A percentile compares a stretch with the other conserved stretches of the same genome.
These are phyloP conservation scores for Cryptococcus maquisensis DNA, from an alignment of 1,284 basidiomycete genomes.

Conservation along the genomic window DNA sequence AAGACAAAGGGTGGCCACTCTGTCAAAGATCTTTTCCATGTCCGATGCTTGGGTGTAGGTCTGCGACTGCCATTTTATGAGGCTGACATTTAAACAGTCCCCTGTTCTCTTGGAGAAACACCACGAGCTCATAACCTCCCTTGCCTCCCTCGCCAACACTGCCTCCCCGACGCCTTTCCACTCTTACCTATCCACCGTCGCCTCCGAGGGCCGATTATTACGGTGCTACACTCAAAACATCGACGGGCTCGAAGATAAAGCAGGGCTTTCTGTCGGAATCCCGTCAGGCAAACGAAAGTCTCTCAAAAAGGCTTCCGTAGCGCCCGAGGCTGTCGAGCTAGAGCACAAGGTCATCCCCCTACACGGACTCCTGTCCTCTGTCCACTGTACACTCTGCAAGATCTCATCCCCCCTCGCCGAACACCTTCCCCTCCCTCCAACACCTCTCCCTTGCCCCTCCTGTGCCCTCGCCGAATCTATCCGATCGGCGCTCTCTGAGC, in stretches of 20 bases:
- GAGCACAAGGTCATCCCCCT: slow-evolving; percentile 77
- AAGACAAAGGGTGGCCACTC: slow-evolving; percentile 50
- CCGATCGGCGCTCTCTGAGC: slow-evolving; percentile 70
- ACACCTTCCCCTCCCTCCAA: slow-evolving; percentile 55
- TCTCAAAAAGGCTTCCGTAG: neutral
- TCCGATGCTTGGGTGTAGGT: slow-evolving; percentile 79
- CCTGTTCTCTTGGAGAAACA: slow-evolving; percentile 64
- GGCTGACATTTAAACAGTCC: slow-evolving; percentile 15
- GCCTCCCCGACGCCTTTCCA: slow-evolving; percentile 84
- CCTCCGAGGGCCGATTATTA: slow-evolving; percentile 70
- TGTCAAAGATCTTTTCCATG: slow-evolving; percentile 88
- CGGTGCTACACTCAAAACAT: slow-evolving; percentile 95
- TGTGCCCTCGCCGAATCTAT: slow-evolving; percentile 68
- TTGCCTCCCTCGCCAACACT: slow-evolving; percentile 66
- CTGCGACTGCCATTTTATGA: neutral
- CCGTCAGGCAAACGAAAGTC: slow-evolving; percentile 7
- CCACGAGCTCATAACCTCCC: slow-evolving; percentile 69
- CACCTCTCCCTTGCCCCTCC: slow-evolving; percentile 70
- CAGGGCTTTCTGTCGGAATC: slow-evolving; percentile 59
- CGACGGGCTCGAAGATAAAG: slow-evolving; percentile 80
- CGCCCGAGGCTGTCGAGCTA: neutral
- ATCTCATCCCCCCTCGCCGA: slow-evolving; percentile 63
- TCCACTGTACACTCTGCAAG: slow-evolving; percentile 78
- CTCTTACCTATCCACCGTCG: slow-evolving; percentile 65
- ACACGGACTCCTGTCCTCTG: slow-evolving; percentile 74